Evolutionary conservation across 768 basidiomycete species (phyloP), one percentile per base, ranked within the genome.

Genomic region (Mycena metata): DNA sequence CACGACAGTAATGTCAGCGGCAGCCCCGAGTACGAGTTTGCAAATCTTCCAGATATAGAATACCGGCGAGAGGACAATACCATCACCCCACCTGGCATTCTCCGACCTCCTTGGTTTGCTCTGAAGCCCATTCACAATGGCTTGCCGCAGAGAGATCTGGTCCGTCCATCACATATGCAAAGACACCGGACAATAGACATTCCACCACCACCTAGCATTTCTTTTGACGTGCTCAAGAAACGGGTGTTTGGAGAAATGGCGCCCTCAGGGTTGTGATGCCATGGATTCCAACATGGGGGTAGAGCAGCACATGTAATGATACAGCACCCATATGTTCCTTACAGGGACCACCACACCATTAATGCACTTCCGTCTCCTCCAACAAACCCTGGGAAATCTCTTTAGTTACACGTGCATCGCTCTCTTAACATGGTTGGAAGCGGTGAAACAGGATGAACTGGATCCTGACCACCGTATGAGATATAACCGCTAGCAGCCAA

Each of bases 171-270:
- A 10, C 51, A 30, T 30, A 30, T 63, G 11, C 39, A 2, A 9
- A 15, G 11, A 39, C 16, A 24, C 41, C 30, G 21, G 3, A 24
- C 21, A 17, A 10, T 16, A n/a, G 51, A 35, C 45, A 5, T 4
- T 49, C 51, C 45, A 5, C 63, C 68, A 5, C 50, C 30, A 30
- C 30, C 51, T 1, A 65, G 68, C 35, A 60, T 69, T 17, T 69
- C 64, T 46, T 65, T 60, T 43, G 57, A 59, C 3, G 50, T 24
- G 2, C 24, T 69, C 41, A 45, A 26, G 15, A n/a, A 51, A 33
- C 63, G 65, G 59, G 64, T 65, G 49, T 23, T 23, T 1, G 16
- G 13, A 5, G 17, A 59, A 30, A 30, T 30, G 30, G 30, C 30
- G 30, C 30, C 30, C 30, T 30, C 30, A 30, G 30, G 30, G 30